phyloP scores from a whole-genome alignment of 1,139 yeast genomes.

The Blastobotrys buckinghamii region DNA sequence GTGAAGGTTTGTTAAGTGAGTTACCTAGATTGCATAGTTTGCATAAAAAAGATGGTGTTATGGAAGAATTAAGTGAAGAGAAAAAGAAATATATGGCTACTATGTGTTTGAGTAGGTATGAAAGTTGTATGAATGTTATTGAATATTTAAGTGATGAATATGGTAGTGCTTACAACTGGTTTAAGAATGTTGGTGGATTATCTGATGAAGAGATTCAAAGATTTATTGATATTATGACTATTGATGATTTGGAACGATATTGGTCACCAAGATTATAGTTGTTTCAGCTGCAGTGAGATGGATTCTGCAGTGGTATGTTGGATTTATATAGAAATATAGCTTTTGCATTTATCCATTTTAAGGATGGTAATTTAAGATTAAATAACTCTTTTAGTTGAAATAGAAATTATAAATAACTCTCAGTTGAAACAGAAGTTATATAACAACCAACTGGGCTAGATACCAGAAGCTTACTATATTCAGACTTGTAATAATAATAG shows the following conservation, averaged over 20 bases:
- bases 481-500: too few species aligned
- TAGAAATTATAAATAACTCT: too few species aligned
- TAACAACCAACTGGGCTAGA: too few species aligned
- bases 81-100: conserved; percentile 36
- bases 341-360: too few species aligned
- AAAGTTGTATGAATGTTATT: conserved; percentile 63
- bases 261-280: background rate
- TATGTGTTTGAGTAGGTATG: conserved; percentile 59
- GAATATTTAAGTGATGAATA: conserved; percentile 44
- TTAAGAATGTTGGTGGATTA: background rate
- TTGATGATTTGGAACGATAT: background rate
- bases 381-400: too few species aligned
- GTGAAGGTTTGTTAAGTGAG: conserved; percentile 46
- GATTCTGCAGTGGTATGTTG: too few species aligned
- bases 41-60: too few species aligned
- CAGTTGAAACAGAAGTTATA: too few species aligned
- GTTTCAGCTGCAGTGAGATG: too few species aligned
- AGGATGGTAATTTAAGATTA: too few species aligned
- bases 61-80: conserved; percentile 1
- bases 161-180: conserved; percentile 44
- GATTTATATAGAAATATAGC: too few species aligned
- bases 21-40: conserved; percentile 18
- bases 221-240: background rate
- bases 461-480: too few species aligned
- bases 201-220: background rate